Base-by-base conservation (phyloP, 768 basidiomycete genomes). In the Coprinopsis sp. region DNA sequence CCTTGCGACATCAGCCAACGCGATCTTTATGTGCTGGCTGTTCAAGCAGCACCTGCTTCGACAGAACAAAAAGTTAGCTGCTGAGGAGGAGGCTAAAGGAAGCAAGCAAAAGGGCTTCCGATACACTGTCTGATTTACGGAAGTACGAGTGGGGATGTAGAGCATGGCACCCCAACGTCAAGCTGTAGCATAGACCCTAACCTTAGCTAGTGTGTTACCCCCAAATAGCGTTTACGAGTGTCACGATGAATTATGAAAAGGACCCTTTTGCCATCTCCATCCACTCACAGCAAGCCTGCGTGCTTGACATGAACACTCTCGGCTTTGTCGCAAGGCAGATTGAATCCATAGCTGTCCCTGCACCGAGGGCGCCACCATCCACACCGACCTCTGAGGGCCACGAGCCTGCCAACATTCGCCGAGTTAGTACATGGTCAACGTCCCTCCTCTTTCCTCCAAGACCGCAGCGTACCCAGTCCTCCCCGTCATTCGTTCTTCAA, bases 221-320 rank as follows among this genome's bases (percentile, higher is more conserved):
- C n/a, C n/a, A n/a, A n/a, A n/a, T n/a, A n/a, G n/a, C n/a, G n/a
- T n/a, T n/a, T n/a, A n/a, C n/a, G n/a, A n/a, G n/a, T n/a, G n/a
- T n/a, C n/a, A n/a, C n/a, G n/a, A n/a, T n/a, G n/a, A n/a, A n/a
- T n/a, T n/a, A n/a, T n/a, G n/a, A n/a, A n/a, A n/a, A n/a, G n/a
- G n/a, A n/a, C n/a, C n/a, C n/a, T n/a, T n/a, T n/a, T n/a, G n/a
- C n/a, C n/a, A n/a, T n/a, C n/a, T n/a, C n/a, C n/a, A n/a, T n/a
- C n/a, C n/a, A n/a, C n/a, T n/a, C n/a, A n/a, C n/a, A n/a, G n/a
- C 27, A 16, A 37, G 27, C 42, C 48, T 40, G 29, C n/a, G n/a
- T n/a, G n/a, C n/a, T n/a, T n/a, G n/a, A n/a, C 42, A 91, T 91
- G 89, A 91, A 91, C 71, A 86, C 86, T 56, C 79, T 91, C 58